Percentiles rank a stretch among this genome's conserved stretches.
Conservation (phyloP, 2,329 filamentous ascomycete genomes). For the Polytolypa hystricis region DNA sequence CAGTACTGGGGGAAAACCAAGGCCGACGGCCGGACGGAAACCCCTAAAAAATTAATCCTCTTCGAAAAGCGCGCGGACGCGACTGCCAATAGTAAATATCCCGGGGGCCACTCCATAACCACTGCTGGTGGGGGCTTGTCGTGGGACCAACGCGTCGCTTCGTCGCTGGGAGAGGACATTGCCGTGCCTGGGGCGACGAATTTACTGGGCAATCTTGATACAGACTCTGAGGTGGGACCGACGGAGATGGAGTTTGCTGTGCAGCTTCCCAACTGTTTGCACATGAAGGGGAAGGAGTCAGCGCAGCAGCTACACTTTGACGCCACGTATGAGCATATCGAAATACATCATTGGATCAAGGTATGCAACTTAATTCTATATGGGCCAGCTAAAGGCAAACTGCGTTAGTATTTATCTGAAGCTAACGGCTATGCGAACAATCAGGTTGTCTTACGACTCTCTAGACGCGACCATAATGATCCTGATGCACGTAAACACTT, state of each 20-base stretch:
- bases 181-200: constrained; percentile 50
- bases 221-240: constrained; percentile 67
- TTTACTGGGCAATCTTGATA: constrained; percentile 66
- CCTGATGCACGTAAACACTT: constrained; percentile 75
- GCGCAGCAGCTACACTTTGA: constrained; percentile 65
- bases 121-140: constrained; percentile 71
- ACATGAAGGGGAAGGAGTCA: constrained; percentile 63
- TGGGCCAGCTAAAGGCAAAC: no score
- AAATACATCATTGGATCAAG: constrained; percentile 96
- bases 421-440: no score
- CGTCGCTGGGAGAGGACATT: constrained; percentile 45
- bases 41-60: constrained; percentile 69
- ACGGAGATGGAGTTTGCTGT: constrained; percentile 94
- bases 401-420: no score
- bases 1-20: constrained; percentile 85
- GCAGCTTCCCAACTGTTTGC: constrained; percentile 77
- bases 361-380: no score
- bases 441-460: constrained; percentile 85
- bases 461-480: constrained; percentile 68
- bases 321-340: constrained; percentile 86
- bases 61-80: constrained; percentile 82
- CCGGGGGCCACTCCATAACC: constrained; percentile 64
- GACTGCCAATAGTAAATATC: constrained; percentile 59
- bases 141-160: constrained; percentile 47
- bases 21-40: constrained; percentile 73